Base-by-base conservation (phyloP, 306 rosid species). In the Urtica urens region DNA sequence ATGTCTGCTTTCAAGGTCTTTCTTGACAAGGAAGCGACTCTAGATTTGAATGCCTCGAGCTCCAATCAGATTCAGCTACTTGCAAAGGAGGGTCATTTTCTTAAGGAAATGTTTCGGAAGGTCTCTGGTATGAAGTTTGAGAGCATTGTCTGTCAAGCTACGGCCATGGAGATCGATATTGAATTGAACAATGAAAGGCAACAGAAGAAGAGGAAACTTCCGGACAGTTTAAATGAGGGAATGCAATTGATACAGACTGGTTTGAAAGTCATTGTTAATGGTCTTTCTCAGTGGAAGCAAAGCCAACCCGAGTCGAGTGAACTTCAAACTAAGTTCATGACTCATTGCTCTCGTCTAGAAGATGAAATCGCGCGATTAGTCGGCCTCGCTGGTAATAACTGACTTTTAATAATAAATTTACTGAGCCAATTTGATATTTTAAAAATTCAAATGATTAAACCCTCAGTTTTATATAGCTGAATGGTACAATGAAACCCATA, bases 121-220 rank as follows among this genome's bases (percentile, higher is more conserved):
- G 45, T 66, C 59, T 57, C 76, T 49, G 55, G 46, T 16, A 45
- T 62, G 45, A 64, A 69, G 51, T 44, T 37, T 60, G 70, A 62
- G 55, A 62, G 40, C 22, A 51, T 52, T 23, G 53, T 16, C 27
- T 59, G 68, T 55, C 74, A 71, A 37, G 64, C 58, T 56, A 71
- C 74, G 83, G 84, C 72, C 52, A 38, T 68, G 23, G 64, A 67
- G 25, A 50, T 22, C 16, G 65, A 62, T 52, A 65, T 41, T 40
- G 64, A 64, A 40, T 11, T 6, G n/a, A 71, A 72, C 47, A 59
- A 59, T 11, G 57, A 55, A 43, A 67, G 53, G 58, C 76, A 58
- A 49, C 42, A 64, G 61, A 88, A 63, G 70, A 84, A 75, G 60
- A 90, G 94, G 63, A 90, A 84, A 62, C 65, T 90, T 66, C 84